phyloP scores from a whole-genome alignment of 2,329 filamentous ascomycete genomes.

The Magnaporthales sp. region DNA sequence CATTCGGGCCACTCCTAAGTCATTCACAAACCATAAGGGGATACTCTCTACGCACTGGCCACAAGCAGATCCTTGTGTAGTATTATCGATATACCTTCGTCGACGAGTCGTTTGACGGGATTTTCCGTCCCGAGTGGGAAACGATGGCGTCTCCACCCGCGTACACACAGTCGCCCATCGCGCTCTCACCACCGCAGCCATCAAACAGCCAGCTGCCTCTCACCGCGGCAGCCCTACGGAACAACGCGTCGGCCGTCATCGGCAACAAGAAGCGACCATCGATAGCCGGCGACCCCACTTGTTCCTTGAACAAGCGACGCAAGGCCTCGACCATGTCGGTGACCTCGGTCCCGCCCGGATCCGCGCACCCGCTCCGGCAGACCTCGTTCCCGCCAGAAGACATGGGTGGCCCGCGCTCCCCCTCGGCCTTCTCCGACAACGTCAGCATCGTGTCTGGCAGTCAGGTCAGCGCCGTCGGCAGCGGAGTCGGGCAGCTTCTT shows the following conservation, averaged over 20 bases:
- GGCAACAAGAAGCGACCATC: constrained; percentile 45
- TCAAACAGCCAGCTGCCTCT: constrained; percentile 40
- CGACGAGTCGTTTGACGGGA: constrained; percentile 5
- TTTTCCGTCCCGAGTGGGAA: constrained; percentile 10
- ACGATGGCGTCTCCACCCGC: constrained; percentile 40
- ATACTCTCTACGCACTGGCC: constrained; percentile 1
- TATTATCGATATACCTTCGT: neutral
- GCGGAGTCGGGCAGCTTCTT: constrained; percentile 22
- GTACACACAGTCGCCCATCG: constrained; percentile 37
- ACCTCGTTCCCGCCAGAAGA: constrained; percentile 71
- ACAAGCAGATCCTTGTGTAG: neutral
- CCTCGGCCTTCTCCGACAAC: constrained; percentile 56
- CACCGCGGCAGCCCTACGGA: neutral
- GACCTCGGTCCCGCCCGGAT: constrained; percentile 29
- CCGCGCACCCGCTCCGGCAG: constrained; percentile 64
- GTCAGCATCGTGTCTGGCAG: constrained; percentile 54
- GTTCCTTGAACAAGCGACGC: constrained; percentile 54
- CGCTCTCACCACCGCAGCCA: constrained; percentile 46
- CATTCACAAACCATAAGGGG: neutral
- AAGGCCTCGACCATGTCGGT: constrained; percentile 59
- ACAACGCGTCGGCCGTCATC: neutral
- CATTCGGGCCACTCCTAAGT: neutral
- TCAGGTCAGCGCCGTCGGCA: constrained; percentile 36
- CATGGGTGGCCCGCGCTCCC: constrained; percentile 42
- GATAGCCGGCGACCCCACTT: constrained; percentile 22